Evolutionary conservation across 495 filamentous ascomycete genomes (phyloP).

Genomic region (Sabuloglossum arenarium): DNA sequence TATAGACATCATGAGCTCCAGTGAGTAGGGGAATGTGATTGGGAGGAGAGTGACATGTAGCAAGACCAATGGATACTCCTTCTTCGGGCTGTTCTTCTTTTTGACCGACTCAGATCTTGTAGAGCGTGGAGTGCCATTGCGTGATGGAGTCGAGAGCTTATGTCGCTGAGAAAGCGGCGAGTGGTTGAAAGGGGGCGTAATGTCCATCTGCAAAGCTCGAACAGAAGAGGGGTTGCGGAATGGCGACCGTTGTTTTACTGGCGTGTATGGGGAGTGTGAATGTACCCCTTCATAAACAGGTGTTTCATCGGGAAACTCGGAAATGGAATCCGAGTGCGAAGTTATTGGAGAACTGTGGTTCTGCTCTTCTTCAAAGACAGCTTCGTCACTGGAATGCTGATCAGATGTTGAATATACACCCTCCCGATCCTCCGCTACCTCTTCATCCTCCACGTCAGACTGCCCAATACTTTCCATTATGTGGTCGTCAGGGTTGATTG

Average conservation of each 20-base stretch:
- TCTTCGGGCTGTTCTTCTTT: slow-evolving; percentile 10
- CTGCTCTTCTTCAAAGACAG: neutral
- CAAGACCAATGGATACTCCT: slow-evolving; percentile 58
- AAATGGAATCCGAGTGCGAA: neutral
- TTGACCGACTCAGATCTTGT: neutral
- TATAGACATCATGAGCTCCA: slow-evolving; percentile 26
- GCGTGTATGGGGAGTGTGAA: neutral
- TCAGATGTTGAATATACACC: neutral
- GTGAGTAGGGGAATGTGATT: slow-evolving; percentile 44
- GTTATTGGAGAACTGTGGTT: neutral
- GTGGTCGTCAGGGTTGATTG: neutral
- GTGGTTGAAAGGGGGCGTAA: slow-evolving; percentile 33
- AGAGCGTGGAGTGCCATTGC: slow-evolving; percentile 1
- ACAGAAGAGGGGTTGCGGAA: slow-evolving; percentile 59
- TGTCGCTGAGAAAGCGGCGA: slow-evolving; percentile 24
- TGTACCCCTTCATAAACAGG: neutral
- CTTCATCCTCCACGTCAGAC: neutral
- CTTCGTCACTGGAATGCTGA: neutral
- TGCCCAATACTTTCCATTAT: neutral
- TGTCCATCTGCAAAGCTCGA: slow-evolving; percentile 56
- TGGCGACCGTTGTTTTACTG: slow-evolving; percentile 7
- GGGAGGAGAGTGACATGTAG: slow-evolving; percentile 74
- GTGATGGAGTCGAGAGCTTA: slow-evolving; percentile 6
- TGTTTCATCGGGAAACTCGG: neutral
- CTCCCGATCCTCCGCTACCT: neutral